Conservation (phyloP, 2,329 filamentous ascomycete genomes). For the Monilinia aucupariae region DNA sequence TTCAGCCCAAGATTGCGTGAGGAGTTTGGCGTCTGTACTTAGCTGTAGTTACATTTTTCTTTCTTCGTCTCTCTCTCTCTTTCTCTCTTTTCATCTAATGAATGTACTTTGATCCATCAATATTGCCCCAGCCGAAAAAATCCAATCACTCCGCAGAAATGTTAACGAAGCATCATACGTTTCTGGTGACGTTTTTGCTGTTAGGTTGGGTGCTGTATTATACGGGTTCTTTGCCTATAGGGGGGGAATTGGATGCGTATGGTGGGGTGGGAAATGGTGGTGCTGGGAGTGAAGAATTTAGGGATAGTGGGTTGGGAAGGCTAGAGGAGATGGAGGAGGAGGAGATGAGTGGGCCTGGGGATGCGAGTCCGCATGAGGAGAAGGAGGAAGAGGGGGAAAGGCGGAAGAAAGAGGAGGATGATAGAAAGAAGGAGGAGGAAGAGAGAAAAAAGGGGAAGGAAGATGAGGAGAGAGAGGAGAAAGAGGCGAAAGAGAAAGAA, state of each 20-base stretch:
- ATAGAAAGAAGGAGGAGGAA: background rate
- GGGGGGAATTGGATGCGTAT: background rate
- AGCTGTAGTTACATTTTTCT: too few relatives aligned
- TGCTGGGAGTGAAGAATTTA: background rate
- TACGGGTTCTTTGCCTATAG: background rate
- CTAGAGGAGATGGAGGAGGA: background rate
- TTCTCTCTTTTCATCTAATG: too few relatives aligned
- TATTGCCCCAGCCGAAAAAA: too few relatives aligned
- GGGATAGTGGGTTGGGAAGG: background rate
- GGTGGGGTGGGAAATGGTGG: background rate
- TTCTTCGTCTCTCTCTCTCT: background rate
- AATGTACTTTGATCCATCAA: too few relatives aligned
- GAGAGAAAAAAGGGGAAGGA: background rate
- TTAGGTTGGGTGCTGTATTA: conserved; percentile 5
- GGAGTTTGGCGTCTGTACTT: too few relatives aligned
- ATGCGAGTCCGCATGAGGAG: conserved; percentile 2
- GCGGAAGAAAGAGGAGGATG: background rate
- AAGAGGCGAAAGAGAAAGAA: background rate
- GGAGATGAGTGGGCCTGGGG: background rate
- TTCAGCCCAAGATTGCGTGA: too few relatives aligned
- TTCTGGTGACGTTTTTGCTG: background rate
- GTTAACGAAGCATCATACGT: background rate
- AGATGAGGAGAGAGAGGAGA: background rate
- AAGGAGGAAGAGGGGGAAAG: background rate
- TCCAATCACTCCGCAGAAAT: background rate